Conservation (phyloP, 2,329 filamentous ascomycete species). For the Lasiodiplodia gonubiensis region DNA sequence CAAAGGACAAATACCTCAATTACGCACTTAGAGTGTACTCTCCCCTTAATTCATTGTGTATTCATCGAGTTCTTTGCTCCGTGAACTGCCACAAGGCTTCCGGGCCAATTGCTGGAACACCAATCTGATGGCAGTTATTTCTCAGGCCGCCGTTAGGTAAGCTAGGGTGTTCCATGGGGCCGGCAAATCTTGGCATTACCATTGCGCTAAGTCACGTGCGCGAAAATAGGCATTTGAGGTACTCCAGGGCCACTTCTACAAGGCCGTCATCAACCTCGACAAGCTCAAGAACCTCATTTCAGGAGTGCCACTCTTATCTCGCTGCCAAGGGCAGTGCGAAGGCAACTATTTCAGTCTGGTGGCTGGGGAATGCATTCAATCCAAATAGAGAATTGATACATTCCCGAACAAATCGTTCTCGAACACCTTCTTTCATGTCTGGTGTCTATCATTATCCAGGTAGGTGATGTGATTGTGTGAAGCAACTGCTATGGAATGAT, state of each 20-base stretch:
- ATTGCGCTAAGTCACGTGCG: neutral
- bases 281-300: too few relatives aligned
- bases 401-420: conserved; percentile 58
- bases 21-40: too few relatives aligned
- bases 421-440: neutral
- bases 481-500: neutral
- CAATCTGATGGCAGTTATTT: neutral
- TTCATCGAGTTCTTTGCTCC: neutral
- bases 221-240: too few relatives aligned
- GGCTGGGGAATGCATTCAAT: conserved; percentile 50
- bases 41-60: neutral
- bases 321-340: conserved; percentile 9
- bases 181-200: neutral
- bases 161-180: neutral
- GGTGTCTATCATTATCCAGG: neutral
- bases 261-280: too few relatives aligned
- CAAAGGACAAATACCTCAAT: neutral
- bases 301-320: too few relatives aligned
- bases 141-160: conserved; percentile 1
- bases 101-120: neutral
- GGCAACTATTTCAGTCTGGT: conserved; percentile 55
- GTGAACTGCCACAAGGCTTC: neutral
- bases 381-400: conserved; percentile 48
- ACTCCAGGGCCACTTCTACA: too few relatives aligned
- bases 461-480: neutral